A percentile compares a stretch with the other conserved stretches of the same genome.
These are phyloP conservation scores for Amanita rubescens DNA, from an alignment of 768 basidiomycete species.

Conservation along the genomic window DNA sequence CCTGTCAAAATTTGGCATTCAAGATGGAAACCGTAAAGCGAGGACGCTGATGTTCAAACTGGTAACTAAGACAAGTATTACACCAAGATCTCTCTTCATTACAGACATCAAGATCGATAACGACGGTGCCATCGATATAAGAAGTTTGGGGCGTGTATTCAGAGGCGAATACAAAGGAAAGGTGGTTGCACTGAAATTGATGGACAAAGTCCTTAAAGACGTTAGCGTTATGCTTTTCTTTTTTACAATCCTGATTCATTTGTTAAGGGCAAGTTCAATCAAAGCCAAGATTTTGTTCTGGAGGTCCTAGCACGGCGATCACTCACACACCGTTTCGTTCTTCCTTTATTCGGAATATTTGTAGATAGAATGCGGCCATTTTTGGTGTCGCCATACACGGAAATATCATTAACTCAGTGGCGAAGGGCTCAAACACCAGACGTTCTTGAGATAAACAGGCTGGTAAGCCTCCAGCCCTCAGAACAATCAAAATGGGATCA, in stretches of 20 bases:
- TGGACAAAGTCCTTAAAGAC: neutral
- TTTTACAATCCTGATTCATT: neutral
- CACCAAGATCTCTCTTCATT: neutral
- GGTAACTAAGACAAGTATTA: neutral
- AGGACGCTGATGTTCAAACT: neutral
- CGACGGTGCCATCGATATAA: neutral
- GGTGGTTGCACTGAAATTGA: neutral
- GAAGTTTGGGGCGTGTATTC: neutral
- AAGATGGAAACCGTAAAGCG: neutral
- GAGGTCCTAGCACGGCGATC: neutral
- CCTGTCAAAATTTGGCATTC: neutral
- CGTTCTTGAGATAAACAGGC: neutral
- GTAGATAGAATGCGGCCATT: neutral
- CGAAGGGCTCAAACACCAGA: neutral
- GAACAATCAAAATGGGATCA: too few species aligned
- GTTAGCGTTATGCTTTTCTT: too few species aligned
- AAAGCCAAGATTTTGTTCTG: neutral
- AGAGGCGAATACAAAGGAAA: neutral
- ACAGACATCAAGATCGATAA: neutral
- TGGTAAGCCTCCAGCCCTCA: neutral
- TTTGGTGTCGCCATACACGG: neutral
- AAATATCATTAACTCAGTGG: neutral
- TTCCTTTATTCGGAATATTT: neutral
- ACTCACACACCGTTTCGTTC: neutral
- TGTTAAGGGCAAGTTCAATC: neutral